Conservation (phyloP, 2,329 filamentous ascomycete species). For the Beauveria australis region DNA sequence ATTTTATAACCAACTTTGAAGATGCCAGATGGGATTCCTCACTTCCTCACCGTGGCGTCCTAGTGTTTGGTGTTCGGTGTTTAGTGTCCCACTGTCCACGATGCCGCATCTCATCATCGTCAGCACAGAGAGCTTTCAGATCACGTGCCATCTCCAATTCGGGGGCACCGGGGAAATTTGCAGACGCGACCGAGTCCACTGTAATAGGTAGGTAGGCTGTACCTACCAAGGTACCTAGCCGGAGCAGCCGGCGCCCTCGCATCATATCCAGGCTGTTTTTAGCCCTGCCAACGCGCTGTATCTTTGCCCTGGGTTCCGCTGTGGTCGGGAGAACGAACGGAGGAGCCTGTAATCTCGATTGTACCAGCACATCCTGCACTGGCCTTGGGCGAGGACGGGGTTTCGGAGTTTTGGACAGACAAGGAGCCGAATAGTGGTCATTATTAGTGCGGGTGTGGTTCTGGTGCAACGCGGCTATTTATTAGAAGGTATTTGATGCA, state of each 20-base stretch:
- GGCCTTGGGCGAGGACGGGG: neutral
- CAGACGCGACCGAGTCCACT: neutral
- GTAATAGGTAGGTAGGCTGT: too few relatives aligned
- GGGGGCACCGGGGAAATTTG: neutral
- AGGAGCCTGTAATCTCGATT: neutral
- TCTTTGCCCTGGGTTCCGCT: neutral
- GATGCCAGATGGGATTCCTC: too few relatives aligned
- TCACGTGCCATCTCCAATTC: neutral
- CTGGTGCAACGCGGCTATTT: too few relatives aligned
- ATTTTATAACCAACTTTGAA: too few relatives aligned
- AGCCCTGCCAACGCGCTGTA: neutral
- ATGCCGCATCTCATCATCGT: neutral
- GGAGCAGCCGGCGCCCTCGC: neutral
- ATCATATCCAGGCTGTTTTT: too few relatives aligned
- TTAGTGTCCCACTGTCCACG: neutral
- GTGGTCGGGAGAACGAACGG: neutral
- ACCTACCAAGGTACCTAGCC: neutral
- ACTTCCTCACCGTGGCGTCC: too few relatives aligned
- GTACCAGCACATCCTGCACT: neutral
- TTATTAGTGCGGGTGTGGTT: too few relatives aligned
- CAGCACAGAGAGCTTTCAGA: conserved; percentile 15
- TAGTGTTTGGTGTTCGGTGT: too few relatives aligned
- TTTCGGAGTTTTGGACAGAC: neutral
- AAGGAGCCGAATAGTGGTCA: neutral
- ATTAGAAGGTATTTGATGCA: too few relatives aligned